Conservation (phyloP, 768 basidiomycete genomes). For the Phlebiopsis gigantea region DNA sequence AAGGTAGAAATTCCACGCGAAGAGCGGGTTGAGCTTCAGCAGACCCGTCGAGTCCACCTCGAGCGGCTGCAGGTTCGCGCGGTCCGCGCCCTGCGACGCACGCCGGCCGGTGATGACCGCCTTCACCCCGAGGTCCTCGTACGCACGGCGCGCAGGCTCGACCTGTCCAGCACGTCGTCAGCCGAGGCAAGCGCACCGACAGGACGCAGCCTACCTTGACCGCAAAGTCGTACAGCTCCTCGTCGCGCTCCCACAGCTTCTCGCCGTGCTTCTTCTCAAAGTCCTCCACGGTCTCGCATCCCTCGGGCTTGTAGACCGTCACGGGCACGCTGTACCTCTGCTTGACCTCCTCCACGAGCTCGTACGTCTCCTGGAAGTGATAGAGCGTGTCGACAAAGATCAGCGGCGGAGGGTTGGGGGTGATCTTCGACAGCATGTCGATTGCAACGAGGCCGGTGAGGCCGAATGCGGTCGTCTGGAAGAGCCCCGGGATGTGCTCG, state of each 20-base stretch:
- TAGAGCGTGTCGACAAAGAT: constrained; percentile 97
- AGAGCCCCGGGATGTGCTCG: constrained; percentile 69
- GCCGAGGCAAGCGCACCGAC: no score
- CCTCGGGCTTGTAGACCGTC: constrained; percentile 74
- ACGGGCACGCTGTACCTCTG: constrained; percentile 67
- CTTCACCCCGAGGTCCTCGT: constrained; percentile 69
- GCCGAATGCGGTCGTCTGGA: constrained; percentile 96
- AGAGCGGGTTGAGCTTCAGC: constrained; percentile 92
- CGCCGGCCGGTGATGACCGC: constrained; percentile 95
- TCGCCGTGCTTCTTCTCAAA: constrained; percentile 81
- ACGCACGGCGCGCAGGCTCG: constrained; percentile 88
- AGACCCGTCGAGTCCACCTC: constrained; percentile 89
- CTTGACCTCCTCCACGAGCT: constrained; percentile 80
- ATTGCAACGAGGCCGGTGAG: constrained; percentile 90
- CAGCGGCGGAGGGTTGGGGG: constrained; percentile 63
- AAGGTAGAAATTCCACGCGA: constrained; percentile 77
- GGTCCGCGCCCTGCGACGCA: constrained; percentile 89
- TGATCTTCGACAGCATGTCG: constrained; percentile 90
- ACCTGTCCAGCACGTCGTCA: constrained; percentile 44
- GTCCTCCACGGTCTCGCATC: constrained; percentile 57
- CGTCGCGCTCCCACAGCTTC: constrained; percentile 83
- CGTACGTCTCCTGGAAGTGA: constrained; percentile 92
- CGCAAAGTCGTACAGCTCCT: constrained; percentile 81
- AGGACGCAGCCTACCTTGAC: constrained; percentile 63
- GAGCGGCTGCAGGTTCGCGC: constrained; percentile 74